phyloP scores from a whole-genome alignment of 495 filamentous ascomycete species.

The Talaromyces proteolyticus region DNA sequence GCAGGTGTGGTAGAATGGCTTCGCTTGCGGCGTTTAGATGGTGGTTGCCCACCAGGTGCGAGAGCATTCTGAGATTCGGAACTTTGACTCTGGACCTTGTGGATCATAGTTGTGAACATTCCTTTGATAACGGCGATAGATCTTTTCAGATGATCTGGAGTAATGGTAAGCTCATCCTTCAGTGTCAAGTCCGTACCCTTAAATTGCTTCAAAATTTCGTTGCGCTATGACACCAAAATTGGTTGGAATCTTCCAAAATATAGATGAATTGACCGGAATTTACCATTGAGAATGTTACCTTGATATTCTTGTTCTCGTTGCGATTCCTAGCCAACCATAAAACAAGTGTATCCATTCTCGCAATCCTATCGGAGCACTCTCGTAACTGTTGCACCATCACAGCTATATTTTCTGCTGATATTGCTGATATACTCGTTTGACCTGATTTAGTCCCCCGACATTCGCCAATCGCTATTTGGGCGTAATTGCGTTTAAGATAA shows the following conservation, averaged over 20 bases:
- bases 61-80: not conserved
- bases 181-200: not conserved
- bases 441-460: slow-evolving; percentile 15
- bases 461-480: slow-evolving; percentile 25
- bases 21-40: slow-evolving; percentile 52
- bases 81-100: not conserved
- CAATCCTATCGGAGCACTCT: slow-evolving; percentile 32
- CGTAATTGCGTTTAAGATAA: slow-evolving; percentile 30
- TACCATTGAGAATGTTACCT: not conserved
- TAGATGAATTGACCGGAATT: not conserved
- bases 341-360: slow-evolving; percentile 35
- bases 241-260: not conserved
- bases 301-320: not conserved
- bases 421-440: slow-evolving; percentile 14
- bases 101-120: not conserved
- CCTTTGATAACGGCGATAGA: not conserved
- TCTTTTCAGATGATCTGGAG: not conserved
- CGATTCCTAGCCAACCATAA: not conserved
- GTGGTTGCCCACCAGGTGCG: slow-evolving; percentile 16
- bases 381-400: slow-evolving; percentile 42
- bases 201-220: not conserved
- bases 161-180: not conserved
- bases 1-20: slow-evolving; percentile 32
- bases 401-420: slow-evolving; percentile 36
- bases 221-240: not conserved